phyloP scores from a whole-genome alignment of 225 moss, liverwort and hornwort species.

The Rhytidiadelphus loreus region DNA sequence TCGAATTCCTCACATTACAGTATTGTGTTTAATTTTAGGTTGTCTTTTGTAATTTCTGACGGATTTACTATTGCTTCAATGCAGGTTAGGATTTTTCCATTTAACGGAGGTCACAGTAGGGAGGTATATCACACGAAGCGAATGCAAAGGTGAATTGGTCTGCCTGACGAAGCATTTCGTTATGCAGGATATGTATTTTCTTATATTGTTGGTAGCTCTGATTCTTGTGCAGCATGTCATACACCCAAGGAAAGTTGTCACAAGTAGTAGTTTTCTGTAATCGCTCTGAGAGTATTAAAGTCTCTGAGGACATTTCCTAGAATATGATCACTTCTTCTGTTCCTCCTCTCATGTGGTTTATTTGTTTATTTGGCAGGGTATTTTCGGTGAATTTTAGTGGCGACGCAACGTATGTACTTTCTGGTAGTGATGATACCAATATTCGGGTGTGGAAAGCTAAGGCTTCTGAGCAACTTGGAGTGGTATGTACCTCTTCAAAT shows the following conservation, averaged over 20 bases:
- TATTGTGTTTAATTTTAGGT: background rate
- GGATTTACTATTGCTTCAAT: background rate
- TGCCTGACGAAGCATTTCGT: background rate
- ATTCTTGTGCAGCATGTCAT: background rate
- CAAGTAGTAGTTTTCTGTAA: background rate
- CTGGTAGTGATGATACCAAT: slow-evolving; percentile 97
- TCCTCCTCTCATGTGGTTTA: slow-evolving; percentile 1
- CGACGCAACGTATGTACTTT: slow-evolving; percentile 75
- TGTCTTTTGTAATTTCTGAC: background rate
- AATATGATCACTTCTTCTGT: background rate
- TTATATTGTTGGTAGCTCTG: background rate
- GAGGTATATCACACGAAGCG: slow-evolving; percentile 97
- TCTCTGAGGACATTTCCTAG: background rate
- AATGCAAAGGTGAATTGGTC: slow-evolving; percentile 71
- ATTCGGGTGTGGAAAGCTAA: slow-evolving; percentile 93
- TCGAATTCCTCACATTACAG: background rate
- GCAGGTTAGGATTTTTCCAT: slow-evolving; percentile 86
- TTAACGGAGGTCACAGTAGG: slow-evolving; percentile 90
- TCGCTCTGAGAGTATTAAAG: background rate
- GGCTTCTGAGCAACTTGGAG: slow-evolving; percentile 92
- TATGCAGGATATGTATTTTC: background rate
- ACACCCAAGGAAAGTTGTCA: background rate
- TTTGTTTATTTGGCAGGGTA: slow-evolving; percentile 48
- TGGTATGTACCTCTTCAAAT: slow-evolving; percentile 29
- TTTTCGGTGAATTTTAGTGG: slow-evolving; percentile 80